phyloP scores from a whole-genome alignment of 2,329 filamentous ascomycete species.

The Capronia epimyces region DNA sequence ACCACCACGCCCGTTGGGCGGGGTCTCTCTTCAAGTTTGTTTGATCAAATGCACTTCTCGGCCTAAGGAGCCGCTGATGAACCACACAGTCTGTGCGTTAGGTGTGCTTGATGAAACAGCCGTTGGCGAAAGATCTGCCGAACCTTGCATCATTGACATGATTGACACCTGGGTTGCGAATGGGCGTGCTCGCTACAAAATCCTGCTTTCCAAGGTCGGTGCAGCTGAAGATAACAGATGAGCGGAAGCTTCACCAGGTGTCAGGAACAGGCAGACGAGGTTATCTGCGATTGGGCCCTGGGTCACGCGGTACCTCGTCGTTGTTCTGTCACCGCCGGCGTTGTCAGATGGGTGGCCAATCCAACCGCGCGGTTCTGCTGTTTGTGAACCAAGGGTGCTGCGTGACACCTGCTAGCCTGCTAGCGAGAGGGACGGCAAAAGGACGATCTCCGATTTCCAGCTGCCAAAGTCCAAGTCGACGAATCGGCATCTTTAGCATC shows the following conservation, averaged over 20 bases:
- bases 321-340: not conserved
- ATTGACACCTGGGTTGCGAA: not conserved
- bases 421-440: conserved; percentile 12
- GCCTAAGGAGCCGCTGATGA: conserved; percentile 7
- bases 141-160: conserved; percentile 8
- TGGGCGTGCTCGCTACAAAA: not conserved
- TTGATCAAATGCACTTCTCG: not conserved
- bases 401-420: conserved; percentile 15
- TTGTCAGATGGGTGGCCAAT: conserved; percentile 8
- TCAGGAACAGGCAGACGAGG: not conserved
- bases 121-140: conserved; percentile 1
- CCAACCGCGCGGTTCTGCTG: conserved; percentile 16
- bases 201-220: not conserved
- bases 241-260: too few relatives aligned
- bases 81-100: conserved; percentile 6
- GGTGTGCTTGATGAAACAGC: conserved; percentile 10
- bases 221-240: too few relatives aligned
- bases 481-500: conserved; percentile 1
- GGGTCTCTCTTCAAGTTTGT: not conserved
- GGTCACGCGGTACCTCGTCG: not conserved
- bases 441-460: conserved; percentile 9
- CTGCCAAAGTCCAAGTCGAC: not conserved
- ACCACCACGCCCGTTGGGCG: not conserved
- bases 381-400: conserved; percentile 17
- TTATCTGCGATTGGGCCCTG: too few relatives aligned